Base-by-base conservation (phyloP, 179 eudicot genomes). In the Drosera spatulata region DNA sequence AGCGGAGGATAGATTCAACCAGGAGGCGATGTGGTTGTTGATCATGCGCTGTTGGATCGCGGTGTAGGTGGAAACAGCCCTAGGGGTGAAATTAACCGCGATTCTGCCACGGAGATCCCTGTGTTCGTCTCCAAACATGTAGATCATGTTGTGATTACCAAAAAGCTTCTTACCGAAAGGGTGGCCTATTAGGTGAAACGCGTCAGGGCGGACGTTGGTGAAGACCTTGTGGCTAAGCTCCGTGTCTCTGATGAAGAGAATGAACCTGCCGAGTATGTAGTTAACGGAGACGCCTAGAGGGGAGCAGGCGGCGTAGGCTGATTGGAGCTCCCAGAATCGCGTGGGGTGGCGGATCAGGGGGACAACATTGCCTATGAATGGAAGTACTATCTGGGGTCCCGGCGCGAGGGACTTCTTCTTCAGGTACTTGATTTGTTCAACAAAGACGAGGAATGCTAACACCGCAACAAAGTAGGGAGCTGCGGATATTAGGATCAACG, bases 151-250 rank as follows among this genome's bases (percentile, higher is more conserved):
- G 52, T 85, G 93, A 8, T 85, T 83, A 2, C 89, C 93, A 42
- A 87, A 85, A 0, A 87, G 74, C 50, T 79, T 85, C 57, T 83
- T 85, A 3, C 96, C 96, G 7, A 87, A 85, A 0, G 96, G 96
- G 59, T 87, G 96, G 4, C 88, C 96, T 4, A 85, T 55, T 9
- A 85, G 68, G 41, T 85, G 96, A 48, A 87, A 87, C 3, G 85
- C 93, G 37, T 85, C 89, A 0, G 85, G 96, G 0, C 87, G 71
- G 10, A 85, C 81, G 37, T 87, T 87, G 10, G 82, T 73, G 61
- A 87, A 85, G 13, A 87, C 48, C 54, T 63, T 72, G 70, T 81
- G 93, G 43, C 93, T 80, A 58, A 83, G 71, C 2, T 87, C 89
- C 8, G 87, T 53, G 55, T 66, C 60, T 0, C 82, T 73, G 4